Percentiles rank a stretch among this genome's conserved stretches.
phyloP scores from a whole-genome alignment of 495 filamentous ascomycete genomes.

The Eremomyces bilateralis region DNA sequence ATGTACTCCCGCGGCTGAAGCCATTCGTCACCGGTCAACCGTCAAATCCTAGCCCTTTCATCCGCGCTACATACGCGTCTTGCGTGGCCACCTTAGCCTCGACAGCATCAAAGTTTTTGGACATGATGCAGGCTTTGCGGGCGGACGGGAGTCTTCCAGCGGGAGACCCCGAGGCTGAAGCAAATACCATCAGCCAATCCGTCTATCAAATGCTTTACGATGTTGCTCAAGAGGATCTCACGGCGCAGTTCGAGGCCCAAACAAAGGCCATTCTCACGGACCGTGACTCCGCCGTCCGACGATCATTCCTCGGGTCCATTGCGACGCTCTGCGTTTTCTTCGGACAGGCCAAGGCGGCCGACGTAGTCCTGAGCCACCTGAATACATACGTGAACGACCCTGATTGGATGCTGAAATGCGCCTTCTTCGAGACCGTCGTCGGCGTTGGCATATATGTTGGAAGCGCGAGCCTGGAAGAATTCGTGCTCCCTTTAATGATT shows the following conservation, averaged over 20 bases:
- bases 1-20: slow-evolving; percentile 69
- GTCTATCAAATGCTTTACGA: slow-evolving; percentile 70
- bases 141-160: slow-evolving; percentile 65
- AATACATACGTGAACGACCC: slow-evolving; percentile 96
- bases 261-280: slow-evolving; percentile 83
- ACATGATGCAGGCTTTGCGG: slow-evolving; percentile 72
- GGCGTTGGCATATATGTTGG: slow-evolving; percentile 84
- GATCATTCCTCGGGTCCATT: slow-evolving; percentile 86
- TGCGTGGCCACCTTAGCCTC: slow-evolving; percentile 81
- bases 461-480: slow-evolving; percentile 72
- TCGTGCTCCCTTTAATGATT: slow-evolving; percentile 88
- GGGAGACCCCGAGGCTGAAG: slow-evolving; percentile 62
- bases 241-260: slow-evolving; percentile 62
- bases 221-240: slow-evolving; percentile 50
- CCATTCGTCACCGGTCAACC: slow-evolving; percentile 37
- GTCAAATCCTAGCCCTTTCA: slow-evolving; percentile 39
- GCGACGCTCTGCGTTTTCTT: slow-evolving; percentile 89
- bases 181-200: slow-evolving; percentile 31
- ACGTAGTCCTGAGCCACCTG: slow-evolving; percentile 82
- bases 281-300: slow-evolving; percentile 62
- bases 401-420: slow-evolving; percentile 91
- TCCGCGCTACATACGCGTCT: slow-evolving; percentile 78
- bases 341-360: slow-evolving; percentile 68
- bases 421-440: slow-evolving; percentile 89
- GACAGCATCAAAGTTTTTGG: slow-evolving; percentile 66